phyloP scores from a whole-genome alignment of 2,329 filamentous ascomycete species.

The Coniochaeta sp. region DNA sequence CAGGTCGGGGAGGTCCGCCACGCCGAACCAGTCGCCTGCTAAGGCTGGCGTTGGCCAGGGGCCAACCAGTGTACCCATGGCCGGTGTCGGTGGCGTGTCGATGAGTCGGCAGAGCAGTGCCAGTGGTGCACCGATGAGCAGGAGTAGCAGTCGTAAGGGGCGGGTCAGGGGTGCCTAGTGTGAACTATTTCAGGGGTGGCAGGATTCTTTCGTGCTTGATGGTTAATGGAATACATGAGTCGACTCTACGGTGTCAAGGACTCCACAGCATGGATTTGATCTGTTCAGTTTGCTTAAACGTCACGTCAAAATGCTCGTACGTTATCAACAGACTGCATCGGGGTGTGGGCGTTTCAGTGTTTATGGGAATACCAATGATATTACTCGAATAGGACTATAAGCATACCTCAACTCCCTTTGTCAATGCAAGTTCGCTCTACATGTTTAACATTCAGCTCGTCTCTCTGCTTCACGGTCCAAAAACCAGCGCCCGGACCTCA shows the following conservation, averaged over 20 bases:
- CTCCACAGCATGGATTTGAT: too few species aligned
- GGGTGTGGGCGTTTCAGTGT: neutral
- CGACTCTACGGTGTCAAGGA: too few species aligned
- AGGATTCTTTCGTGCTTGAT: neutral
- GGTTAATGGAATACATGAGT: neutral
- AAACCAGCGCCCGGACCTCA: conserved; percentile 79
- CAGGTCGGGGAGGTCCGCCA: conserved; percentile 11
- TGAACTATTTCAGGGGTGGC: neutral
- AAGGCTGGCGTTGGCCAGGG: conserved; percentile 24
- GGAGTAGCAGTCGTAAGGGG: conserved; percentile 41
- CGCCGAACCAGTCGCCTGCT: conserved; percentile 24
- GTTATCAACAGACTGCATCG: neutral
- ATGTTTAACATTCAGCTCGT: neutral
- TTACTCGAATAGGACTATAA: neutral
- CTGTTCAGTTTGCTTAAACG: too few species aligned
- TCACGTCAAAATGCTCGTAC: neutral
- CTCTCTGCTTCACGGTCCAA: conserved; percentile 46
- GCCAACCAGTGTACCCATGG: conserved; percentile 44
- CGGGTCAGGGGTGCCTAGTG: conserved; percentile 16
- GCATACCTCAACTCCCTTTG: conserved; percentile 1
- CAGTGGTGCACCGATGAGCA: conserved; percentile 20
- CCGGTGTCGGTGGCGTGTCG: conserved; percentile 44
- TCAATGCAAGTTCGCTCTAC: neutral
- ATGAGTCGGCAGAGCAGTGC: conserved; percentile 48
- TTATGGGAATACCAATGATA: neutral